phyloP scores from a whole-genome alignment of 2,329 filamentous ascomycete genomes.

The Nemania abortiva region DNA sequence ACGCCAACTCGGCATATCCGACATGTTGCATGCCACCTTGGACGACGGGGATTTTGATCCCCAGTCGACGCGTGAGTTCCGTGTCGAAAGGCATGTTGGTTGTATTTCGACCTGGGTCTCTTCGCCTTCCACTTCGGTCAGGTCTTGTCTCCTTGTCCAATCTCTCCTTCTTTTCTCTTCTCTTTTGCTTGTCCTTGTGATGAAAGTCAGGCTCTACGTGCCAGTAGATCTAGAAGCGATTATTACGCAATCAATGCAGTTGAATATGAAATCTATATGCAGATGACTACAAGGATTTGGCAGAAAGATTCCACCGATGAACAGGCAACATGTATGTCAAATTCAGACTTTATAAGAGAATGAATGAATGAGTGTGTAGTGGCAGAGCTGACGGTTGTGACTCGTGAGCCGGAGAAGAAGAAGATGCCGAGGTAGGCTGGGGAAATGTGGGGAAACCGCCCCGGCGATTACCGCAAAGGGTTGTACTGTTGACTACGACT shows the following conservation, averaged over 20 bases:
- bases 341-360: slow-evolving; percentile 14
- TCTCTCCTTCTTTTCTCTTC: not conserved
- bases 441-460: slow-evolving; percentile 18
- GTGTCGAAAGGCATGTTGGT: slow-evolving; percentile 68
- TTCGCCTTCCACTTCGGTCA: not conserved
- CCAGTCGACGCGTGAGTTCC: slow-evolving; percentile 68
- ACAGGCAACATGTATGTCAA: not conserved
- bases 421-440: slow-evolving; percentile 38
- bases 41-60: slow-evolving; percentile 77
- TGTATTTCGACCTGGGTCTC: not conserved
- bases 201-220: not conserved
- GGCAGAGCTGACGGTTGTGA: not conserved
- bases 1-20: slow-evolving; percentile 82
- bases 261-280: slow-evolving; percentile 17
- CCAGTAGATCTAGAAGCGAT: not conserved
- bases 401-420: not conserved
- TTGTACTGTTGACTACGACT: not conserved
- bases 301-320: not conserved
- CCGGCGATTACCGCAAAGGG: too few species aligned
- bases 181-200: not conserved
- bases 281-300: slow-evolving; percentile 5
- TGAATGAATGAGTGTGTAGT: not conserved
- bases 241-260: not conserved
- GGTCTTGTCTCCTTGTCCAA: not conserved
- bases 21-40: slow-evolving; percentile 92